Evolutionary conservation across 1,284 basidiomycete species (phyloP), one percentile per base, ranked within the genome.

Genomic region (Leccinum griseonigrum): DNA sequence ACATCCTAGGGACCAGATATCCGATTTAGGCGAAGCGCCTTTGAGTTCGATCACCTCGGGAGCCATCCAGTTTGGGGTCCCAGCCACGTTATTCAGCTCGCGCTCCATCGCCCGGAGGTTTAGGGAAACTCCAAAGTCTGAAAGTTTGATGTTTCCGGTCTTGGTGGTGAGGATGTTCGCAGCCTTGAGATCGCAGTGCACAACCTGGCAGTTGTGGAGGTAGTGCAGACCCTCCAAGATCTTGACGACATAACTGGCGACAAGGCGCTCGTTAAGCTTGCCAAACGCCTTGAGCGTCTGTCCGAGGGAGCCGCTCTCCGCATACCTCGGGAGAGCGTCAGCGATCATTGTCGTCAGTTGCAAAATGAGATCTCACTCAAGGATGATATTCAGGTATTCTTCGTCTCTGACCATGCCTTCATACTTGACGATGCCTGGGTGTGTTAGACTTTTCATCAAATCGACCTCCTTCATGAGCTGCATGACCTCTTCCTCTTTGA

Each of bases 1-100:
- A 74, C 95, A 97, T 1, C 88, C 96, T 59, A 98, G 78, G 1
- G 94, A 96, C 95, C 96, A 98, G 54, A 98, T 90, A 69, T 90
- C 90, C 46, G 83, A 91, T 79, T 86, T 94, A 61, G 83, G 85
- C 63, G 80, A 91, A 61, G 80, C 87, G 62, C 86, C 92, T 79
- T 83, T 91, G 68, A 85, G 84, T 74, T 95, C 91, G 66, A 98
- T 98, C 56, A 91, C 92, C 75, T 98, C 95, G 1, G 96, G 95
- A 3, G 95, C 95, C 95, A 98, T 98, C 95, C 95, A 98, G 70
- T 98, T 97, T 3, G 95, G 95, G 5, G 95, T 98, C 11, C 95
- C 96, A 5, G 94, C 92, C 11, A 96, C 91, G 68, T 91, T 87
- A 74, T 94, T 91, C 71, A 87, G 87, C 75, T 94, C 93, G 55